Conservation (phyloP, 108 stramenopile genomes). For the Parietichytrium sp. region DNA sequence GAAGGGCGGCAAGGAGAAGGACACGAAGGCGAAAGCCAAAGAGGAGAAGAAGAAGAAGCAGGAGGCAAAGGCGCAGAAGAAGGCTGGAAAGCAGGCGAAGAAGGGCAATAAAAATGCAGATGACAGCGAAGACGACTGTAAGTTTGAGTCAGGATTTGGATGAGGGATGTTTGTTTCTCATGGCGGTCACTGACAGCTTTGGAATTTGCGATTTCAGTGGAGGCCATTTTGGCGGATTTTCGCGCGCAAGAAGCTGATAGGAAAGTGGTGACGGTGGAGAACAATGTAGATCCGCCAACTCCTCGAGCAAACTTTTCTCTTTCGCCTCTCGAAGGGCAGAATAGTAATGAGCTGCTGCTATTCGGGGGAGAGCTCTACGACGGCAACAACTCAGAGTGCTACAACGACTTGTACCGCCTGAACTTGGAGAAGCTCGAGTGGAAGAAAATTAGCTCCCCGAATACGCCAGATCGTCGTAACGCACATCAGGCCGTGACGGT, state of each 20-base stretch:
- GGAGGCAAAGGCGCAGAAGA: slow-evolving; percentile 39
- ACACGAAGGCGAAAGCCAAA: slow-evolving; percentile 28
- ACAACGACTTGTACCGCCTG: slow-evolving; percentile 58
- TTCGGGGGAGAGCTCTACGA: slow-evolving; percentile 64
- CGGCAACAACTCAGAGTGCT: slow-evolving; percentile 57
- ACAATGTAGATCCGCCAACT: slow-evolving; percentile 28
- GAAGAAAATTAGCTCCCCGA: slow-evolving; percentile 57
- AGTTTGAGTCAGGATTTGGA: too few relatives aligned
- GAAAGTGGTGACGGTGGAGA: slow-evolving; percentile 42
- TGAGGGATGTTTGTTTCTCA: too few relatives aligned
- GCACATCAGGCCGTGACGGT: slow-evolving; percentile 61
- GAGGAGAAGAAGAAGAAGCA: slow-evolving; percentile 42
- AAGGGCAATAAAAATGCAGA: slow-evolving; percentile 20
- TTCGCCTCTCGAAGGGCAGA: slow-evolving; percentile 48
- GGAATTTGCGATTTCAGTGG: too few relatives aligned
- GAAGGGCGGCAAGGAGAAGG: slow-evolving; percentile 4
- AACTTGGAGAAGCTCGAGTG: slow-evolving; percentile 57
- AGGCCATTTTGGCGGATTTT: slow-evolving; percentile 37
- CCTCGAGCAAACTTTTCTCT: slow-evolving; percentile 54
- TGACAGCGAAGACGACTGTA: slow-evolving; percentile 45
- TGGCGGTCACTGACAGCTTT: too few relatives aligned
- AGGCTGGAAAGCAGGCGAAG: slow-evolving; percentile 38
- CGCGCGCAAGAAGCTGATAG: not conserved
- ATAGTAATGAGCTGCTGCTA: slow-evolving; percentile 55
- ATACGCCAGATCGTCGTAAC: slow-evolving; percentile 60